Percentiles rank a stretch among this genome's conserved stretches.
Evolutionary conservation across 192 early-diverging fungal genomes (phyloP).

Genomic region (Powellomyces hirtus): DNA sequence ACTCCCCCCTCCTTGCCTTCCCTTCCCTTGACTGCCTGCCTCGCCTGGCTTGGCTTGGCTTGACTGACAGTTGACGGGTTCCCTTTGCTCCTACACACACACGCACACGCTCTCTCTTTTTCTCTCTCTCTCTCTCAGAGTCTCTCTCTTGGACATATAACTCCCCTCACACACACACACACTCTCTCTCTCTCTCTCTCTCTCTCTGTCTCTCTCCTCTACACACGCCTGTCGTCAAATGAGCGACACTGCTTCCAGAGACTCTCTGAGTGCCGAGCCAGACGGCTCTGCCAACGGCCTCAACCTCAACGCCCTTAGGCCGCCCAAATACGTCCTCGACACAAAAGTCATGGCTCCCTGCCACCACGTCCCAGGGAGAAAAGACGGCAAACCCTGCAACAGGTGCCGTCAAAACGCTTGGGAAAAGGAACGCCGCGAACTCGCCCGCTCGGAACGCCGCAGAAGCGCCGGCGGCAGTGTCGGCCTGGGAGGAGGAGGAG

Average conservation of each 20-base stretch:
- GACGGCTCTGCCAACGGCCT: neutral
- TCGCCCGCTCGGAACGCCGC: neutral
- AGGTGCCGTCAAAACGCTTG: slow-evolving; percentile 14
- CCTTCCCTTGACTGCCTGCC: too few species aligned
- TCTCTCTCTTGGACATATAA: too few species aligned
- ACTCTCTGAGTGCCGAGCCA: neutral
- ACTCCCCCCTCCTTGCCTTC: too few species aligned
- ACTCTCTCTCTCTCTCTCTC: too few species aligned
- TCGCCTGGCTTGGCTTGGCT: too few species aligned
- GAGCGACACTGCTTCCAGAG: neutral
- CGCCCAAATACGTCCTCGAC: slow-evolving; percentile 2
- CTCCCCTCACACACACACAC: too few species aligned
- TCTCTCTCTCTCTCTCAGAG: too few species aligned
- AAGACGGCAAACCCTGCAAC: slow-evolving; percentile 12
- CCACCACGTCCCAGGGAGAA: slow-evolving; percentile 13
- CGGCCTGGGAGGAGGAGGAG: neutral
- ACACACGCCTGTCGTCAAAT: slow-evolving; percentile 49
- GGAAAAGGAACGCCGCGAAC: slow-evolving; percentile 6
- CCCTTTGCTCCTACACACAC: too few species aligned
- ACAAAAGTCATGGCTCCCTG: slow-evolving; percentile 4
- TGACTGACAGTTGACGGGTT: too few species aligned
- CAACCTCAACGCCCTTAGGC: neutral
- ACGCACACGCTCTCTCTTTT: too few species aligned
- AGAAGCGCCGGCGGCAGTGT: neutral
- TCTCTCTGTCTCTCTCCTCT: too few species aligned